Base-by-base conservation (phyloP, 345 rosid species). In the Populus alba region DNA sequence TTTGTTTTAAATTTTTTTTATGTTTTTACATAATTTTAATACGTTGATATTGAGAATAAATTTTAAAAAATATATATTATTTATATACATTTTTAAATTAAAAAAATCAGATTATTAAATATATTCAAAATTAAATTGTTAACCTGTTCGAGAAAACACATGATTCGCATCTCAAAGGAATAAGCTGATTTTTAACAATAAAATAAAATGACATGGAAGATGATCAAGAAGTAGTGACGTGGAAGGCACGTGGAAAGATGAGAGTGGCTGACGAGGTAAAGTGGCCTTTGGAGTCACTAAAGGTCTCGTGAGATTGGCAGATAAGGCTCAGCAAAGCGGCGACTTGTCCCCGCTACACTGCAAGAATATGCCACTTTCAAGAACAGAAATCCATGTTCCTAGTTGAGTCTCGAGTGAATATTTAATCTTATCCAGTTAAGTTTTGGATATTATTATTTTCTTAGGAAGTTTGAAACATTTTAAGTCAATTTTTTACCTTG, bases 281-380 rank as follows among this genome's bases (percentile, higher is more conserved):
- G 65, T 22, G 85, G 81, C 90, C 51, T 74, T 84, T 84, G 23
- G 80, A 2, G 31, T 31, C 7, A 18, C 73, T 18, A 79, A 71
- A 45, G 73, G 86, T 29, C 82, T 16, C 66, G 72, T 55, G 66
- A 51, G n/a, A 65, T 7, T 55, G 74, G 35, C 73, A 9, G 13
- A 63, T 39, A 57, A 15, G 33, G 11, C 29, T 62, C 83, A 74
- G 83, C 82, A 78, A 85, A 47, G 88, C 82, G 82, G 87, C 85
- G 87, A 73, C 79, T 33, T 41, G 87, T 80, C 77, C 83, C 68
- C 83, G 88, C 71, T 75, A 78, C 75, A 66, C 10, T 23, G 16
- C 29, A 23, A 59, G 29, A n/a, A n/a, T n/a, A 59, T 23, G 65
- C 27, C 29, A 4, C 27, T 59, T 13, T 1, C 65, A 4, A 10